Percentiles rank a stretch among this genome's conserved stretches.
phyloP scores from a whole-genome alignment of 108 stramenopile genomes.

The Stephanodiscus minutulus region DNA sequence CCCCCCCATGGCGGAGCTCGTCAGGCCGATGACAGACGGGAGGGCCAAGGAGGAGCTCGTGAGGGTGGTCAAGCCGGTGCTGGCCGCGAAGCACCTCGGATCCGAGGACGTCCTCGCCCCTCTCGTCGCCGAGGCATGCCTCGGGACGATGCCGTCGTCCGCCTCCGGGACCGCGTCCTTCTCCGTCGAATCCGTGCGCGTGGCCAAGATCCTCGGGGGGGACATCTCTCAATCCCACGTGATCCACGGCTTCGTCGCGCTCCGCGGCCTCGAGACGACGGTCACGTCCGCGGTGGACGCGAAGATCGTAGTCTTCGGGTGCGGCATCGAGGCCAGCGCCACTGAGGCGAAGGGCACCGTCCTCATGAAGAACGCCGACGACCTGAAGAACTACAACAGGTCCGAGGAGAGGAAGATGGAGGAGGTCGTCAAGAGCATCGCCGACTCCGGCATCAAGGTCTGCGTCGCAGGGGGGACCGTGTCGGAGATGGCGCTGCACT shows the following conservation, averaged over 20 bases:
- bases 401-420: slow-evolving; percentile 97
- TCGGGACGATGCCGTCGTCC: slow-evolving; percentile 74
- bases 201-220: slow-evolving; percentile 94
- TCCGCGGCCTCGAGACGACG: slow-evolving; percentile 83
- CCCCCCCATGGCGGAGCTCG: slow-evolving; percentile 59
- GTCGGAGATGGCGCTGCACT: slow-evolving; percentile 96
- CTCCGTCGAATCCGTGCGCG: slow-evolving; percentile 91
- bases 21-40: slow-evolving; percentile 53
- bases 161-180: slow-evolving; percentile 34
- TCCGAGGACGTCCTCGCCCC: slow-evolving; percentile 83
- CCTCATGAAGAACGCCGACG: slow-evolving; percentile 96
- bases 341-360: slow-evolving; percentile 99
- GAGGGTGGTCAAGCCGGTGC: slow-evolving; percentile 75
- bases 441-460: slow-evolving; percentile 90
- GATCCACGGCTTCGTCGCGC: slow-evolving; percentile 92
- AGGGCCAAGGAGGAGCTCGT: slow-evolving; percentile 57
- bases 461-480: slow-evolving; percentile 92
- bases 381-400: slow-evolving; percentile 97
- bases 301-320: slow-evolving; percentile 95
- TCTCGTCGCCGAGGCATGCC: slow-evolving; percentile 92
- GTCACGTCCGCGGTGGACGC: slow-evolving; percentile 76
- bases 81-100: slow-evolving; percentile 93
- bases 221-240: slow-evolving; percentile 80
- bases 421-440: slow-evolving; percentile 94
- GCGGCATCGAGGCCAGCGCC: slow-evolving; percentile 91